These are phyloP conservation scores for Silene conica DNA, from an alignment of 148 eudicot species.

Conservation along the genomic window DNA sequence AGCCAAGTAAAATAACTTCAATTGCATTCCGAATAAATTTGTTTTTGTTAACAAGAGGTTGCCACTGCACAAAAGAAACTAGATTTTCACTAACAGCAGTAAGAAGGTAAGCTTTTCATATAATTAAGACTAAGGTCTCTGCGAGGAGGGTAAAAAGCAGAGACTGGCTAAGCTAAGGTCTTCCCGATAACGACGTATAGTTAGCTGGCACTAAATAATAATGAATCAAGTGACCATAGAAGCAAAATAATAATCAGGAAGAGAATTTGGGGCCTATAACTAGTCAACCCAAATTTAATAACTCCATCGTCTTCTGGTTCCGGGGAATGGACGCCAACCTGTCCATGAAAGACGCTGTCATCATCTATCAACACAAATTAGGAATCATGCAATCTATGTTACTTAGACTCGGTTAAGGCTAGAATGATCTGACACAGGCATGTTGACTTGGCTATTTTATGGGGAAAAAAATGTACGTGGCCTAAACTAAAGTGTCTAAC, in stretches of 20 bases:
- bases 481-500: not conserved
- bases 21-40: constrained; percentile 9
- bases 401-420: not conserved
- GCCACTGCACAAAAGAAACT: constrained; percentile 10
- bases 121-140: constrained; percentile 9
- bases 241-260: not conserved
- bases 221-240: not conserved
- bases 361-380: not conserved
- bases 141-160: constrained; percentile 3
- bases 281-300: too few relatives aligned
- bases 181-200: constrained; percentile 10
- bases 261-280: not conserved
- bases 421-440: too few relatives aligned
- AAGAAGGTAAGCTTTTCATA: not conserved
- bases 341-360: not conserved
- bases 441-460: too few relatives aligned
- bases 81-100: not conserved
- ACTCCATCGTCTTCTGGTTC: not conserved
- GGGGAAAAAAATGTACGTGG: too few relatives aligned
- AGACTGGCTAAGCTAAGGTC: not conserved
- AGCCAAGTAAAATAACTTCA: not conserved
- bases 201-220: constrained; percentile 13
- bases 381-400: not conserved
- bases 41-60: constrained; percentile 12
- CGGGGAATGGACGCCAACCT: not conserved